phyloP scores from a whole-genome alignment of 1,284 basidiomycete genomes.

The Paramarasmius palmivorus region DNA sequence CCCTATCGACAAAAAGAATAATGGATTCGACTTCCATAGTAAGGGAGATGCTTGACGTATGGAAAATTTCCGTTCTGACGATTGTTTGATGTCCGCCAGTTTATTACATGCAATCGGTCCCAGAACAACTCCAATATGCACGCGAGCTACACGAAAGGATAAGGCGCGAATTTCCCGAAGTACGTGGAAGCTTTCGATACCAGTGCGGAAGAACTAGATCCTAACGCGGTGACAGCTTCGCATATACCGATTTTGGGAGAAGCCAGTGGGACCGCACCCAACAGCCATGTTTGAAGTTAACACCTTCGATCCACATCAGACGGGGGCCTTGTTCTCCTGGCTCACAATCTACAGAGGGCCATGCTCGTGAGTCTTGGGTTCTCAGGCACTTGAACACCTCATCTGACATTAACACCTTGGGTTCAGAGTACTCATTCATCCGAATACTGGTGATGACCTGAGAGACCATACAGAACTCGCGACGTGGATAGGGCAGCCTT shows the following conservation, averaged over 20 bases:
- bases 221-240: constrained; percentile 48
- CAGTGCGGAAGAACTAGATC: background rate
- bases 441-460: constrained; percentile 62
- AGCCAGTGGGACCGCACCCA: constrained; percentile 67
- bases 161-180: constrained; percentile 71
- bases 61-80: no score
- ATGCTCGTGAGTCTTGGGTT: constrained; percentile 54
- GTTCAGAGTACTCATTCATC: constrained; percentile 67
- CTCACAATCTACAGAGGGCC: constrained; percentile 65
- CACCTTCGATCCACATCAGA: constrained; percentile 64
- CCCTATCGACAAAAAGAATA: constrained; percentile 52
- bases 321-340: constrained; percentile 66
- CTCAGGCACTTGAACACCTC: no score
- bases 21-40: constrained; percentile 73
- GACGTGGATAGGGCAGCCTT: constrained; percentile 70
- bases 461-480: constrained; percentile 65
- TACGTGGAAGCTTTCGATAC: constrained; percentile 21
- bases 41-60: constrained; percentile 29
- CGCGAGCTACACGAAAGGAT: constrained; percentile 65
- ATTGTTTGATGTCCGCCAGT: no score
- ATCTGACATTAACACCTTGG: no score
- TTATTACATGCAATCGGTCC: constrained; percentile 59
- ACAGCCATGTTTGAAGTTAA: constrained; percentile 73
- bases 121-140: constrained; percentile 50
- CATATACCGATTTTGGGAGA: constrained; percentile 66